Base-by-base conservation (phyloP, 192 early-diverging fungal genomes). In the Funneliformis geosporum region DNA sequence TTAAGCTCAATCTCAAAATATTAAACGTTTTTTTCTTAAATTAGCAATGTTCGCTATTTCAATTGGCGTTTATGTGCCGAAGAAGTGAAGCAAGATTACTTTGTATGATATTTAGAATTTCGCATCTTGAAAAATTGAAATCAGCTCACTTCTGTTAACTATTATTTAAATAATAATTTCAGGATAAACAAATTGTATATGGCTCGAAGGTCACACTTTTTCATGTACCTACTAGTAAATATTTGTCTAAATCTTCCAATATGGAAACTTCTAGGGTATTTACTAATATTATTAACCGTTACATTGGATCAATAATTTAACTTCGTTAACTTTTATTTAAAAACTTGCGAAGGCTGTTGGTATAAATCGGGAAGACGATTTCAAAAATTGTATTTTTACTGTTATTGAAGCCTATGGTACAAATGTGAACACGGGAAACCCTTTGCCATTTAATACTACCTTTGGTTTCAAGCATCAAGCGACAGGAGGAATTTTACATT, bases 31-130 rank as follows among this genome's bases (percentile, higher is more conserved):
- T 3, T 77, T 77, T 77, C 66, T 46, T 38, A 8, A 10, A 62
- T 43, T 66, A 77, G 75, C 10, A 77, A 77, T 66, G 14, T 77
- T 77, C 75, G 60, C 28, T 77, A 77, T 66, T 77, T 66, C 43
- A 77, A 77, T 27, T 77, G 75, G 75, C 75, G 75, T 0, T 77
- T 77, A 47, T 77, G 40, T 16, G 61, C 43, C 11, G 75, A 66
- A 46, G 75, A 77, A 47, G 75, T 77, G 61, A 46, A 47, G 5
- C 38, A 66, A 62, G 66, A 33, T 66, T n/a, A 44, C 18, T 74
- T 5, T 50, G 47, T 33, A 47, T 55, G 71, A 73, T 21, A 62
- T 7, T 21, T 68, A 6, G 6, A 68, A 18, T 68, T 43, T 43
- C 1, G 18, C 14, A 40, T 43, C 4, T 21, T 68, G 5, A n/a